Conservation (phyloP, 768 basidiomycete genomes). For the Steccherinum ochraceum region DNA sequence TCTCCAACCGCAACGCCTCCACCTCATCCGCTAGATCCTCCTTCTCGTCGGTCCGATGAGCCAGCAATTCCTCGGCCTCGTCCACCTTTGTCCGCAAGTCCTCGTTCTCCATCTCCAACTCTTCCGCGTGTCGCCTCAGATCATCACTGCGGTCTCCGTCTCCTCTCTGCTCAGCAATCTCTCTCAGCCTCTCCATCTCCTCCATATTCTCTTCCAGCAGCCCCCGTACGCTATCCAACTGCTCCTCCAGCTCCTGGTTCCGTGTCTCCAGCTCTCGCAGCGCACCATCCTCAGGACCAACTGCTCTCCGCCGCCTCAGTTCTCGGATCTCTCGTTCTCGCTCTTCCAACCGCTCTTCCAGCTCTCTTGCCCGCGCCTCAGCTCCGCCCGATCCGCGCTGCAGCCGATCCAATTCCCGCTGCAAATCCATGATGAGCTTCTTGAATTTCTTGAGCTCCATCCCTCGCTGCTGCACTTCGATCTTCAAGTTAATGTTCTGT, state of each 20-base stretch:
- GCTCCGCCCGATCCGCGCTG: constrained; percentile 42
- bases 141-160: constrained; percentile 38
- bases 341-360: constrained; percentile 73
- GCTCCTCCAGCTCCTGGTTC: constrained; percentile 66
- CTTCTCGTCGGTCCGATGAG: constrained; percentile 61
- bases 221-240: constrained; percentile 62
- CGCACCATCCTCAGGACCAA: constrained; percentile 38
- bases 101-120: constrained; percentile 57
- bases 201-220: constrained; percentile 78
- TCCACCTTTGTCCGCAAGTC: constrained; percentile 53
- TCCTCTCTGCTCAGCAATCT: constrained; percentile 49
- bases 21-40: constrained; percentile 64
- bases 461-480: constrained; percentile 83
- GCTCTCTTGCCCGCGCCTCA: constrained; percentile 57
- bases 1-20: constrained; percentile 53
- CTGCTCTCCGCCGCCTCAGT: constrained; percentile 42
- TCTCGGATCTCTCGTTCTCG: constrained; percentile 65
- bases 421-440: constrained; percentile 80
- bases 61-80: constrained; percentile 50
- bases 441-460: constrained; percentile 90
- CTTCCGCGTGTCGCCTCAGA: constrained; percentile 44
- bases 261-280: constrained; percentile 52
- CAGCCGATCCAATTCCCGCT: constrained; percentile 68
- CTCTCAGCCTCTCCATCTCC: constrained; percentile 69
- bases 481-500: constrained; percentile 90